Conservation (phyloP, 257 asterid genomes). For the Agastache rugosa region DNA sequence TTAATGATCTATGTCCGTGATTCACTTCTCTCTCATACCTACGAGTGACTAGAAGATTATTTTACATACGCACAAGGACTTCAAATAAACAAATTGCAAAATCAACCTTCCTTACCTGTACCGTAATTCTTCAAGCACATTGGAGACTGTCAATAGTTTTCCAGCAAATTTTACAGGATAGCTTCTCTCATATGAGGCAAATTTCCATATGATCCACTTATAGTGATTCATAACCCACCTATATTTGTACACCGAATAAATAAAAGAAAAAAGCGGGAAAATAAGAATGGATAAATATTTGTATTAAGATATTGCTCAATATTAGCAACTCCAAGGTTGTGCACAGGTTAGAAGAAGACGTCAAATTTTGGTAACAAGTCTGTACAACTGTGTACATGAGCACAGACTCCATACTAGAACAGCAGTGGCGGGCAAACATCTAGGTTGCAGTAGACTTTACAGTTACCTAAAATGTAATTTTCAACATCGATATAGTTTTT, state of each 20-base stretch:
- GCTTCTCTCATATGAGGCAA: constrained; percentile 87
- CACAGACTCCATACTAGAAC: not conserved
- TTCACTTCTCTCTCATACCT: constrained; percentile 96
- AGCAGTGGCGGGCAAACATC: constrained; percentile 5
- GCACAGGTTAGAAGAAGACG: not conserved
- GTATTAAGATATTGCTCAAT: constrained; percentile 19
- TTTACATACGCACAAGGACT: constrained; percentile 27
- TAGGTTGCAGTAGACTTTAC: constrained; percentile 14
- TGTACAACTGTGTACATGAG: not conserved
- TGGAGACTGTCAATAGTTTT: constrained; percentile 66
- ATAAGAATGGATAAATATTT: constrained; percentile 21
- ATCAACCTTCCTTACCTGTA: constrained; percentile 63
- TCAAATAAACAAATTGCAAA: constrained; percentile 18
- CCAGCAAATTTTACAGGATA: constrained; percentile 75
- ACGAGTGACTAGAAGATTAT: constrained; percentile 31
- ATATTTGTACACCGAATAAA: constrained; percentile 29
- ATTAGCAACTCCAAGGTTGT: constrained; percentile 22
- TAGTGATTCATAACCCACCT: constrained; percentile 96
- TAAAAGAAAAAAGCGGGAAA: constrained; percentile 22
- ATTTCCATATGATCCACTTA: constrained; percentile 97
- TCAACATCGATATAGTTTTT: not conserved
- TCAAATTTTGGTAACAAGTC: not conserved
- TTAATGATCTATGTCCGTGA: constrained; percentile 90
- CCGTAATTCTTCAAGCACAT: constrained; percentile 87
- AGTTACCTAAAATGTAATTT: constrained; percentile 1